Evolutionary conservation across 169 alveolate species (phyloP).

Genomic region (Plasmodium gonderi): DNA sequence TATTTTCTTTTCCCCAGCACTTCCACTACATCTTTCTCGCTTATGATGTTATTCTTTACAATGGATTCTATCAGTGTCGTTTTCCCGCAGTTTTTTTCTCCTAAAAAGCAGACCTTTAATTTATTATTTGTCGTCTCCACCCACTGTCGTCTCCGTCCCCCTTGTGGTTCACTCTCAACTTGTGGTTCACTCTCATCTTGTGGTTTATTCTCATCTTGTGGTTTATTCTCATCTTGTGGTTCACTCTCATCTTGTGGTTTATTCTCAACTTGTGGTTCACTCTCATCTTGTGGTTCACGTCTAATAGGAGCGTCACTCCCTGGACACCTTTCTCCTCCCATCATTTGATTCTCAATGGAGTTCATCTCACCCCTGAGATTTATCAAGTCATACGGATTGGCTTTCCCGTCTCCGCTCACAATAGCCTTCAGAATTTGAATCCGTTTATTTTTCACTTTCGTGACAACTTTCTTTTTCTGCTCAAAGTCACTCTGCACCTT

Average conservation of each 20-base stretch:
- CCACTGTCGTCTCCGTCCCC: background rate
- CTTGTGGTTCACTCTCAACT: background rate
- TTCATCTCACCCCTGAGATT: background rate
- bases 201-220: too few relatives aligned
- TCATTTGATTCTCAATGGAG: background rate
- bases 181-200: too few relatives aligned
- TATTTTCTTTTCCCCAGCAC: slow-evolving; percentile 60
- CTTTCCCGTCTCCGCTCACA: slow-evolving; percentile 11
- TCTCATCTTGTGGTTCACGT: too few relatives aligned
- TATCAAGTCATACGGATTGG: slow-evolving; percentile 41
- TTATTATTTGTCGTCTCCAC: background rate
- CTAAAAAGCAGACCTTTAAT: slow-evolving; percentile 47
- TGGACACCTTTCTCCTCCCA: too few relatives aligned
- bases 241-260: too few relatives aligned
- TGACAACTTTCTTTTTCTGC: slow-evolving; percentile 22
- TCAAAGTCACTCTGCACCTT: slow-evolving; percentile 29
- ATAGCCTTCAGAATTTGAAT: slow-evolving; percentile 27
- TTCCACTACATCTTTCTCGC: slow-evolving; percentile 37
- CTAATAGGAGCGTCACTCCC: too few relatives aligned
- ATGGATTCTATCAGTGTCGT: slow-evolving; percentile 47
- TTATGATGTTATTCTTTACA: slow-evolving; percentile 26
- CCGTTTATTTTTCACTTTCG: slow-evolving; percentile 36
- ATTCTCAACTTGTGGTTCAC: background rate
- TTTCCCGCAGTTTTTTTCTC: slow-evolving; percentile 64
- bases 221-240: background rate